Evolutionary conservation across 306 rosid genomes (phyloP).

Genomic region (Macrotyloma uniflorum): DNA sequence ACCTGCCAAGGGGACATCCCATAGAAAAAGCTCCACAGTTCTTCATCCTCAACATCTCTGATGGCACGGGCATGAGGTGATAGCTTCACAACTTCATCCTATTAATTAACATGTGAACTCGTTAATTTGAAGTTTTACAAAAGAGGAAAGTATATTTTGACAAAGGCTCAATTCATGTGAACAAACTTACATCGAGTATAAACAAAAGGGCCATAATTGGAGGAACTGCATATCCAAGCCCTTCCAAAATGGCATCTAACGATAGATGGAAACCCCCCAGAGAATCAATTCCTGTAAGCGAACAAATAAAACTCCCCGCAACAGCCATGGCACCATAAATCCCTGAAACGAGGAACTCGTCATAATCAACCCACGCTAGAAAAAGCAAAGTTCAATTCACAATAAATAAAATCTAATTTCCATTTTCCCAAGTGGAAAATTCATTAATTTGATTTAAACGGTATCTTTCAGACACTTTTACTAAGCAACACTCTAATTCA

Average conservation of each 20-base stretch:
- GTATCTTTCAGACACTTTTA: not conserved
- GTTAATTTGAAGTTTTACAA: slow-evolving; percentile 2
- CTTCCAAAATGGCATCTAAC: slow-evolving; percentile 77
- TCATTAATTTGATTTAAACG: not conserved
- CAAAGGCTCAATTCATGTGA: not conserved
- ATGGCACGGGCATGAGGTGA: slow-evolving; percentile 98
- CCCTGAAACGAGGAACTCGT: slow-evolving; percentile 52
- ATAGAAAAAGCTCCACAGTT: slow-evolving; percentile 90
- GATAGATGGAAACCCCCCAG: slow-evolving; percentile 85
- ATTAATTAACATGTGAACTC: slow-evolving; percentile 26
- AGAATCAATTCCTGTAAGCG: slow-evolving; percentile 81
- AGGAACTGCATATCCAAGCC: slow-evolving; percentile 92
- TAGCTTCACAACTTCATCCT: slow-evolving; percentile 96
- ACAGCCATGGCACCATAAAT: slow-evolving; percentile 96
- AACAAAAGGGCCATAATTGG: slow-evolving; percentile 97
- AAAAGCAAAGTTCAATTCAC: slow-evolving; percentile 17
- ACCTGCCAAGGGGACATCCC: slow-evolving; percentile 99
- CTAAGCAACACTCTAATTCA: not conserved
- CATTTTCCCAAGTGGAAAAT: not conserved
- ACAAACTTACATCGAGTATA: slow-evolving; percentile 77
- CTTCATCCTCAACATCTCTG: slow-evolving; percentile 97
- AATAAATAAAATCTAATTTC: not conserved
- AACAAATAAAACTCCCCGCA: slow-evolving; percentile 87
- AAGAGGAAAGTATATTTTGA: not conserved
- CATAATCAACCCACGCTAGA: not conserved